Evolutionary conservation across 257 asterid genomes (phyloP).

Genomic region (Petunia secreta): DNA sequence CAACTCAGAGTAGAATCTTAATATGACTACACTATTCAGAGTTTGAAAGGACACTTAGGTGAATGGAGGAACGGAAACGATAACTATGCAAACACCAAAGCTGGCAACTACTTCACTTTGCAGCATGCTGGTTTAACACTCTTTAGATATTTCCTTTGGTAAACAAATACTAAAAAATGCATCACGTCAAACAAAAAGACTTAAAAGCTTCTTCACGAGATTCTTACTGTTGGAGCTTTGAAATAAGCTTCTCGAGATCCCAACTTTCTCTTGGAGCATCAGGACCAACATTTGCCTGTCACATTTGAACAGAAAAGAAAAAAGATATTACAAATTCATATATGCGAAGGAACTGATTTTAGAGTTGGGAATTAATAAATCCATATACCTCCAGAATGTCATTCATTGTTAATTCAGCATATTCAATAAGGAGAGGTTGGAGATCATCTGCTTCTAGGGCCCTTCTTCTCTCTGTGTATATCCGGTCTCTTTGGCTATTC

Average conservation of each 20-base stretch:
- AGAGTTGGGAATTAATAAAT: conserved; percentile 20
- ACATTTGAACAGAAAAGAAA: conserved; percentile 27
- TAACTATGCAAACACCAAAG: not conserved
- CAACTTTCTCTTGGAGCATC: conserved; percentile 92
- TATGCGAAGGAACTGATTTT: not conserved
- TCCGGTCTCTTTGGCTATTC: conserved; percentile 98
- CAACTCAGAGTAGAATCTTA: conserved; percentile 1
- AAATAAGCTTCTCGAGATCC: conserved; percentile 86
- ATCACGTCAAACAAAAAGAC: conserved; percentile 1
- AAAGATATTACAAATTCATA: not conserved
- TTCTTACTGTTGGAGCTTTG: conserved; percentile 88
- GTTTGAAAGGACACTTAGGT: not conserved
- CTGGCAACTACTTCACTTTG: not conserved
- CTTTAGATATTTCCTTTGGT: conserved; percentile 4
- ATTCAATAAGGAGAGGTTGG: conserved; percentile 83
- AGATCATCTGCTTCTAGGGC: conserved; percentile 92
- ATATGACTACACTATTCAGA: not conserved
- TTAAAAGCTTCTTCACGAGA: not conserved
- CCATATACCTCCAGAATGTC: conserved; percentile 82
- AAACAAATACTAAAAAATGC: not conserved
- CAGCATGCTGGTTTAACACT: not conserved
- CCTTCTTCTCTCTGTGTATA: conserved; percentile 92
- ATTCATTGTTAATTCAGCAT: conserved; percentile 98
- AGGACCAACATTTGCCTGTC: conserved; percentile 84
- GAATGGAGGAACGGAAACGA: not conserved